Evolutionary conservation across 306 rosid species (phyloP).

Genomic region (Ochetophila trinervis): DNA sequence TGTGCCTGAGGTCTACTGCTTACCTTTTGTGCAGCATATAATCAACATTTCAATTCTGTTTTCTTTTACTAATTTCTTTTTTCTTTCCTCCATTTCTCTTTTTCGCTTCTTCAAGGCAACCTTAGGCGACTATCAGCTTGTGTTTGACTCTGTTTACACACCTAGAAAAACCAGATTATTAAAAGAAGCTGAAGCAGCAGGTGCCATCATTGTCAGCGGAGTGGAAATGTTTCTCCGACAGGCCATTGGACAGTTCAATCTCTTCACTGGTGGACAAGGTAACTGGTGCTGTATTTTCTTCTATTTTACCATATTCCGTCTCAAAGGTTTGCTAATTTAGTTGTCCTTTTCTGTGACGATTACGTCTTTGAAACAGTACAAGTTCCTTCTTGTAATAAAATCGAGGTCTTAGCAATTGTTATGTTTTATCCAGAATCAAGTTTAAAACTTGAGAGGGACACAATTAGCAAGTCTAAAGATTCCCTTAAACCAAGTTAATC

Average conservation of each 20-base stretch:
- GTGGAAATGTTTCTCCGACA: constrained; percentile 52
- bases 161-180: constrained; percentile 42
- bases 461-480: too few relatives aligned
- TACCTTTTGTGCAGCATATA: not conserved
- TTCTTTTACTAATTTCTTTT: not conserved
- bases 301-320: too few relatives aligned
- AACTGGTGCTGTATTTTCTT: not conserved
- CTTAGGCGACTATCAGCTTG: constrained; percentile 36
- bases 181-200: constrained; percentile 47
- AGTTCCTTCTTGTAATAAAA: too few relatives aligned
- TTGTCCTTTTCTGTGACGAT: too few relatives aligned
- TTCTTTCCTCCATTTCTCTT: not conserved
- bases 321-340: too few relatives aligned
- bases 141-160: constrained; percentile 45
- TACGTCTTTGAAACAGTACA: too few relatives aligned
- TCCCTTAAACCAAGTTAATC: too few relatives aligned
- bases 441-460: not conserved
- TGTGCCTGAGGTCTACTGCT: constrained; percentile 33
- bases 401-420: too few relatives aligned
- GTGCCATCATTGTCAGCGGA: constrained; percentile 41
- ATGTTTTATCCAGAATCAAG: not conserved
- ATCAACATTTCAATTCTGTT: too few relatives aligned
- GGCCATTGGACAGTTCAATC: constrained; percentile 45
- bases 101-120: constrained; percentile 28
- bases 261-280: constrained; percentile 33